A percentile compares a stretch with the other conserved stretches of the same genome.
Evolutionary conservation across 371 early-diverging fungal species (phyloP).

Genomic region (Smittium culicis): DNA sequence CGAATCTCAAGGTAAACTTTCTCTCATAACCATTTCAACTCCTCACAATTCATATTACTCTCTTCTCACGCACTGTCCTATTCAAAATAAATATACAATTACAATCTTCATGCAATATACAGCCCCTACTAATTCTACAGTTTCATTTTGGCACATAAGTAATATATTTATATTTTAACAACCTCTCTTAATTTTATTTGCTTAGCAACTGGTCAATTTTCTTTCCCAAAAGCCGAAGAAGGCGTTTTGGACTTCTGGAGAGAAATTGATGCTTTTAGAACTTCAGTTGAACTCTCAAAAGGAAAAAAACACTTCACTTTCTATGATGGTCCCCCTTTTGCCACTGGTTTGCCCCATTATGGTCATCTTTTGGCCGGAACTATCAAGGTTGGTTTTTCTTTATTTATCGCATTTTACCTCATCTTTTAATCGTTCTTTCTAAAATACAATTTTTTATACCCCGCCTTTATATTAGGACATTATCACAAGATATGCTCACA

Average conservation of each 20-base stretch:
- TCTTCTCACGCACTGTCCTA: too few relatives aligned
- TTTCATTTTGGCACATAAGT: too few relatives aligned
- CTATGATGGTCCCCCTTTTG: slow-evolving; percentile 99
- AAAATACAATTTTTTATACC: background rate
- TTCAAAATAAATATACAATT: too few relatives aligned
- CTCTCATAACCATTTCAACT: too few relatives aligned
- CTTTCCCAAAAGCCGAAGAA: slow-evolving; percentile 93
- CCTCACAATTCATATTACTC: too few relatives aligned
- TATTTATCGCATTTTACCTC: background rate
- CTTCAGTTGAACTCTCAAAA: slow-evolving; percentile 81
- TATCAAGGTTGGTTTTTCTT: slow-evolving; percentile 73
- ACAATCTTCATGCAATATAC: too few relatives aligned
- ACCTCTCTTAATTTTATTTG: too few relatives aligned
- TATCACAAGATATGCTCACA: slow-evolving; percentile 95
- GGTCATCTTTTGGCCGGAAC: slow-evolving; percentile 99
- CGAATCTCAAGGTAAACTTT: background rate
- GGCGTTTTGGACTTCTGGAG: slow-evolving; percentile 93
- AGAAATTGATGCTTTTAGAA: slow-evolving; percentile 95
- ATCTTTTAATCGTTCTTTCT: background rate
- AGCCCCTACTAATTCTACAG: too few relatives aligned
- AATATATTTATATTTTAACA: too few relatives aligned
- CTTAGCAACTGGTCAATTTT: slow-evolving; percentile 31
- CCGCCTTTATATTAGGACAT: slow-evolving; percentile 54
- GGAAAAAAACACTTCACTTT: slow-evolving; percentile 80
- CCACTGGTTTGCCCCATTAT: slow-evolving; percentile 99